These are phyloP conservation scores for Colletotrichum tanaceti DNA, from an alignment of 2,329 filamentous ascomycete genomes.

Conservation along the genomic window DNA sequence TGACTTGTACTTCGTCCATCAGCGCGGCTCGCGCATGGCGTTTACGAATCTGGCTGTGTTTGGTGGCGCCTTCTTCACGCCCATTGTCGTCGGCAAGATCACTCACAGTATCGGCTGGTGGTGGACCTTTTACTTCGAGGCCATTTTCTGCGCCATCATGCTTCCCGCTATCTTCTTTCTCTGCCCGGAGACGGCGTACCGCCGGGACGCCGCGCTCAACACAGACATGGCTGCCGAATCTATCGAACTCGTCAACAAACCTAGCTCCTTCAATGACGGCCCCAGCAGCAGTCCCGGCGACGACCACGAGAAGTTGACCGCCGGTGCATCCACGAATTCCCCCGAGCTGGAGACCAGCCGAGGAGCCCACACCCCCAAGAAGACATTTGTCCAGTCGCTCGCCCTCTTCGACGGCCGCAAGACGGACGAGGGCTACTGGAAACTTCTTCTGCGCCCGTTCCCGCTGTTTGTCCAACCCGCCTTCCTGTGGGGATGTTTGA, in stretches of 20 bases:
- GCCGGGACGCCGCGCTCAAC: constrained; percentile 74
- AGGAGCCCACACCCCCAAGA: constrained; percentile 55
- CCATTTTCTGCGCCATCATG: constrained; percentile 81
- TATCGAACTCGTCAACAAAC: constrained; percentile 45
- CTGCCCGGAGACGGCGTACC: constrained; percentile 83
- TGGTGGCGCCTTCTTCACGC: constrained; percentile 73
- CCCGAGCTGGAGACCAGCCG: background rate
- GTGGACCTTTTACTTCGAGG: constrained; percentile 90
- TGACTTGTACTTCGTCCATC: constrained; percentile 89
- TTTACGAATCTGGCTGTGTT: constrained; percentile 72
- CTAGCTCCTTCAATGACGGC: background rate
- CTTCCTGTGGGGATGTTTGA: constrained; percentile 81
- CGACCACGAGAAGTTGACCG: constrained; percentile 18
- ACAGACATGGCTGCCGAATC: constrained; percentile 67
- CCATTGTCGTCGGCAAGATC: constrained; percentile 91
- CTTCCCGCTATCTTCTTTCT: constrained; percentile 80
- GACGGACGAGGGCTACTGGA: constrained; percentile 78
- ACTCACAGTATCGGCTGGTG: constrained; percentile 80
- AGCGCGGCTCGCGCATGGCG: constrained; percentile 89
- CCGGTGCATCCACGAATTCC: background rate
- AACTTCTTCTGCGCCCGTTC: constrained; percentile 77
- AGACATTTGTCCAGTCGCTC: constrained; percentile 70
- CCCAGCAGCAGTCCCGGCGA: background rate
- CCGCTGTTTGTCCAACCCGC: constrained; percentile 86
- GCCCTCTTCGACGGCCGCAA: constrained; percentile 84